Evolutionary conservation across 805 yeast species (phyloP), one percentile per base, ranked within the genome.

Genomic region (Metschnikowia dekortorum): DNA sequence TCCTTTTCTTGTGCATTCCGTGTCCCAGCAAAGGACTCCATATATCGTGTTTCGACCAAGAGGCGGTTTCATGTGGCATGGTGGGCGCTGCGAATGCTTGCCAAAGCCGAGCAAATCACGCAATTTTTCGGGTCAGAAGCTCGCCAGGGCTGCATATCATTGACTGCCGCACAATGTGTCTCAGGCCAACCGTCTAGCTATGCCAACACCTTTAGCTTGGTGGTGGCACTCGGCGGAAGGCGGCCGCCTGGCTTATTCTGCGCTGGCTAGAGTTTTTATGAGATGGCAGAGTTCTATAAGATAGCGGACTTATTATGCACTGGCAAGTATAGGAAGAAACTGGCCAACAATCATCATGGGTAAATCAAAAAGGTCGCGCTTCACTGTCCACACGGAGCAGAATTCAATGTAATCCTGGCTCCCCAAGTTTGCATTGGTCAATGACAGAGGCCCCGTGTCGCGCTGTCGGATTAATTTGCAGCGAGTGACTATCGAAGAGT

Each of bases 311-410:
- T 39, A 3, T 14, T 13, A 31, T 33, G 31, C 16, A n/a, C 10
- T 66, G 5, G 66, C 67, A 34, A 85, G 67, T 2, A 85, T 78
- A 1, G 94, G 94, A 39, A 87, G 63, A 60, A 87, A 85, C 61
- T 88, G 92, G 0, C 96, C 96, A 41, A 87, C 84, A 16, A 88
- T 82, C 61, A 88, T 71, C 88, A 87, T 83, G 7, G 96, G 95
- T 44, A 88, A 81, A 66, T 87, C 92, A 67, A 87, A 88, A 44
- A 84, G 81, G 67, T 88, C 96, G 57, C 94, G 71, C 57, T 86
- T 86, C 13, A 88, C 89, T 0, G 96, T 88, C 90, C 94, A 86
- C 13, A 88, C 88, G 39, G 89, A 82, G 37, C 90, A 84, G 59
- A 90, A 87, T 52, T 81, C 81, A 26, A 84, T 76, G 49, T 48